Evolutionary conservation across 805 yeast species (phyloP).

Genomic region (Alloascoidea africana): DNA sequence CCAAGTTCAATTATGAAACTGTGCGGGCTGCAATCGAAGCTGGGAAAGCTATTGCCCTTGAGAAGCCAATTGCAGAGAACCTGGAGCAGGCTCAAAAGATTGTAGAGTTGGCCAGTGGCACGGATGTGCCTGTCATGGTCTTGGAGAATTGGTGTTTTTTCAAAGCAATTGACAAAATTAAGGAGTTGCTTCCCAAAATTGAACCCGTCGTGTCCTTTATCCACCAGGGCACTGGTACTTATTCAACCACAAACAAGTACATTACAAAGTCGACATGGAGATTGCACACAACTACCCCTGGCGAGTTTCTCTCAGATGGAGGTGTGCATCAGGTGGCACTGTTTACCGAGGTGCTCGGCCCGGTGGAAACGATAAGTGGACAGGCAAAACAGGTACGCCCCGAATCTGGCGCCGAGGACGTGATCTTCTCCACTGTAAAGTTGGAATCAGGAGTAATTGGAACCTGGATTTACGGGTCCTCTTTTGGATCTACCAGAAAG

Average conservation of each 20-base stretch:
- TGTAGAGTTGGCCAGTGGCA: slow-evolving; percentile 44
- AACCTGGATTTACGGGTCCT: slow-evolving; percentile 76
- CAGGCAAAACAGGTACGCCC: slow-evolving; percentile 63
- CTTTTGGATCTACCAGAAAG: slow-evolving; percentile 72
- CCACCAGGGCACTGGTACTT: slow-evolving; percentile 33
- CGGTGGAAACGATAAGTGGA: slow-evolving; percentile 56
- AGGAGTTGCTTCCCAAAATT: slow-evolving; percentile 47
- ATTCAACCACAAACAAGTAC: slow-evolving; percentile 30
- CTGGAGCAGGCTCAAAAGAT: slow-evolving; percentile 69
- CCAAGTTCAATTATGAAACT: slow-evolving; percentile 55
- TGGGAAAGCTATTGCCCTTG: slow-evolving; percentile 68
- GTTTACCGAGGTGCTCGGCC: slow-evolving; percentile 70
- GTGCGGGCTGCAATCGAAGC: slow-evolving; percentile 57
- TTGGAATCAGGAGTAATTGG: slow-evolving; percentile 57
- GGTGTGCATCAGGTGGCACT: slow-evolving; percentile 93
- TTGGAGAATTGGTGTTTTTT: slow-evolving; percentile 81
- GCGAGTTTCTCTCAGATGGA: slow-evolving; percentile 87
- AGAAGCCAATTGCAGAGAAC: slow-evolving; percentile 87
- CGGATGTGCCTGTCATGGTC: slow-evolving; percentile 57
- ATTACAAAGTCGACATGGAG: slow-evolving; percentile 66
- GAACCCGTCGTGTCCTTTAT: slow-evolving; percentile 35
- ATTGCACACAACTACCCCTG: slow-evolving; percentile 78
- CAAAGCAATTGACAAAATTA: slow-evolving; percentile 38
- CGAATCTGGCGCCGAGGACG: slow-evolving; percentile 72
- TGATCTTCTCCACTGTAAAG: slow-evolving; percentile 54